These are phyloP conservation scores for Jamesozyma spencerorum DNA, from an alignment of 805 yeast genomes.

Conservation along the genomic window DNA sequence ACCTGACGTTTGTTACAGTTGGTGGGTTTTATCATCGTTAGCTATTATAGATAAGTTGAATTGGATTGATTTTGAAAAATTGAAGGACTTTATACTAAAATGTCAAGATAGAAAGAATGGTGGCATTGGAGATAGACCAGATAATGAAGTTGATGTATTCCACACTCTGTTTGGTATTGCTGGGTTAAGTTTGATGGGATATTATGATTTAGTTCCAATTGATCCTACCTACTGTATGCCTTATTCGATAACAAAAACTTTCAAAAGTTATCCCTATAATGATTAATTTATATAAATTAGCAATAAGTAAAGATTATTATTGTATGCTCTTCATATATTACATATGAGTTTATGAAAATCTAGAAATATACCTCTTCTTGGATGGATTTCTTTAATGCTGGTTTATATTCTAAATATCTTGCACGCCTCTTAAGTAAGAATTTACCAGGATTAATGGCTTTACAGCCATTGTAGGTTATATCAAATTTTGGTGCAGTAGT, in stretches of 20 bases:
- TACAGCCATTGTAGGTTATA: conserved; percentile 74
- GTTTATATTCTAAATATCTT: conserved; percentile 65
- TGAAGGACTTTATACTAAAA: conserved; percentile 56
- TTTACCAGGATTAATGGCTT: conserved; percentile 61
- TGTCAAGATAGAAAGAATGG: conserved; percentile 77
- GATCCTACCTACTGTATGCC: conserved; percentile 91
- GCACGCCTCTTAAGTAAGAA: conserved; percentile 42
- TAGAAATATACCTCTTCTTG: conserved; percentile 39
- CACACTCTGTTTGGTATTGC: conserved; percentile 89
- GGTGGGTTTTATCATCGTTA: conserved; percentile 89
- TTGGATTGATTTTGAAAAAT: conserved; percentile 65
- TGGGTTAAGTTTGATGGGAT: conserved; percentile 71
- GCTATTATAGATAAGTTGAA: conserved; percentile 55
- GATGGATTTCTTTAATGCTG: conserved; percentile 45
- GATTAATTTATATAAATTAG: conserved; percentile 4
- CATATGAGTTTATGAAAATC: conserved; percentile 1
- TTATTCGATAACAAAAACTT: conserved; percentile 25
- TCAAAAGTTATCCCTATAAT: conserved; percentile 31
- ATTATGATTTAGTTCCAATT: conserved; percentile 47
- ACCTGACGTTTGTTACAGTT: conserved; percentile 95
- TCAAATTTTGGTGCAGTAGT: conserved; percentile 62
- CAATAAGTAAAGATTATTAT: neutral
- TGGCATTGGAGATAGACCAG: conserved; percentile 89
- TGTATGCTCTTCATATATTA: neutral
- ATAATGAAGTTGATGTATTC: conserved; percentile 83